Evolutionary conservation across 139 green algal species (phyloP).

Genomic region (Tetratostichococcus sp.): DNA sequence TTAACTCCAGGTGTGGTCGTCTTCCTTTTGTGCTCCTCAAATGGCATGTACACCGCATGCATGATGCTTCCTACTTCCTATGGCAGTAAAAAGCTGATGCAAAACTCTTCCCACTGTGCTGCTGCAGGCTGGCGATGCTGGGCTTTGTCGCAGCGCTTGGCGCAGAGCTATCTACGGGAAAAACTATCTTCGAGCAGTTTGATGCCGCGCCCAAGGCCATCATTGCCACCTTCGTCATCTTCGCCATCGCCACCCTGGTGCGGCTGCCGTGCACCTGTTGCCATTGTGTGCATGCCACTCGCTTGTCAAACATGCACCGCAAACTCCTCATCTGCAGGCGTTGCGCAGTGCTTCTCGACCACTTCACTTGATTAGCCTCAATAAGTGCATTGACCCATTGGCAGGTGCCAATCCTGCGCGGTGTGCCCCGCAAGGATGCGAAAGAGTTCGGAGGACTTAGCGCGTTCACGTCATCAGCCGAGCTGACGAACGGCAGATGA

Average conservation of each 20-base stretch:
- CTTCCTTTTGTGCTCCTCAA: too few species aligned
- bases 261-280: too few species aligned
- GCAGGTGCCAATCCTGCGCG: slow-evolving; percentile 10
- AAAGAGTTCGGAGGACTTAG: background rate
- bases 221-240: slow-evolving; percentile 24
- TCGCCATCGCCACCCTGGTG: slow-evolving; percentile 37
- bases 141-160: slow-evolving; percentile 58
- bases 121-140: slow-evolving; percentile 52
- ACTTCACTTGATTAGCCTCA: too few species aligned
- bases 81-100: too few species aligned
- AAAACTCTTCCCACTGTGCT: background rate
- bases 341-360: too few species aligned
- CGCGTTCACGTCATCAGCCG: slow-evolving; percentile 9
- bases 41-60: too few species aligned
- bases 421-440: slow-evolving; percentile 5
- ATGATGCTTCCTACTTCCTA: too few species aligned
- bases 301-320: too few species aligned
- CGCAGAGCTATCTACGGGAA: slow-evolving; percentile 42
- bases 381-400: too few species aligned
- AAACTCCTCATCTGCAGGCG: too few species aligned
- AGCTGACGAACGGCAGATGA: slow-evolving; percentile 6
- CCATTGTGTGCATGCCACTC: too few species aligned
- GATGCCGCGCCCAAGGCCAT: slow-evolving; percentile 2
- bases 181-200: slow-evolving; percentile 48
- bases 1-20: slow-evolving; percentile 29